These are phyloP conservation scores for Xerocomellus amylosporus DNA, from an alignment of 768 basidiomycete species.

Conservation along the genomic window DNA sequence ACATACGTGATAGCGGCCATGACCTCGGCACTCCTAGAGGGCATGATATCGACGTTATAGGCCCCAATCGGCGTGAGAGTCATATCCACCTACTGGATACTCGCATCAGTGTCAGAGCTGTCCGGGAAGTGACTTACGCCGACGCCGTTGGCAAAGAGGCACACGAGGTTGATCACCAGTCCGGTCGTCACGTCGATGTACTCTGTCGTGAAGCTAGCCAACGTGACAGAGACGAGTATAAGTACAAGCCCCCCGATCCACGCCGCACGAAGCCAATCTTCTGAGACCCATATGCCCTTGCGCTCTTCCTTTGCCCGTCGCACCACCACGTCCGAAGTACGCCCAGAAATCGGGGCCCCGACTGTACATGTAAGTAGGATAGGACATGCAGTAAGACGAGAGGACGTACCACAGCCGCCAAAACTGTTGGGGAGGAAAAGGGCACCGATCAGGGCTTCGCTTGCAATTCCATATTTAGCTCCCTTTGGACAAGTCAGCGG, in stretches of 20 bases:
- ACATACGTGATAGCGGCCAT: slow-evolving; percentile 55
- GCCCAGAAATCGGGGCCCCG: slow-evolving; percentile 58
- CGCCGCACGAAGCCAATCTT: slow-evolving; percentile 61
- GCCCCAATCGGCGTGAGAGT: slow-evolving; percentile 54
- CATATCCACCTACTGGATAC: slow-evolving; percentile 46
- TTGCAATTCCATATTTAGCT: slow-evolving; percentile 27
- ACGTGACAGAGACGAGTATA: slow-evolving; percentile 50
- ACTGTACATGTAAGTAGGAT: slow-evolving; percentile 33
- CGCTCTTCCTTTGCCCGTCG: slow-evolving; percentile 46
- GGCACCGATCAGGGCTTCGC: slow-evolving; percentile 22
- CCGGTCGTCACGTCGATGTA: slow-evolving; percentile 51
- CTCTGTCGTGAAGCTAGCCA: slow-evolving; percentile 48
- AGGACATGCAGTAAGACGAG: neutral
- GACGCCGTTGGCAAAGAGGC: slow-evolving; percentile 60
- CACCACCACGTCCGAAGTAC: slow-evolving; percentile 54
- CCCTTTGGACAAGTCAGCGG: slow-evolving; percentile 40
- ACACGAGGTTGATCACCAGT: slow-evolving; percentile 48
- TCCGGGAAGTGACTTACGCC: slow-evolving; percentile 43
- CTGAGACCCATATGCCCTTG: slow-evolving; percentile 60
- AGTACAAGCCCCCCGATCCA: slow-evolving; percentile 46
- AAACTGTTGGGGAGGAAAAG: slow-evolving; percentile 28
- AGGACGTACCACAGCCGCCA: slow-evolving; percentile 23
- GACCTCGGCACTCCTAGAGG: slow-evolving; percentile 59
- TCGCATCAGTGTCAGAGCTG: neutral
- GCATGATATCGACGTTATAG: slow-evolving; percentile 61